Conservation (phyloP, 345 rosid genomes). For the Syzygium jambos region DNA sequence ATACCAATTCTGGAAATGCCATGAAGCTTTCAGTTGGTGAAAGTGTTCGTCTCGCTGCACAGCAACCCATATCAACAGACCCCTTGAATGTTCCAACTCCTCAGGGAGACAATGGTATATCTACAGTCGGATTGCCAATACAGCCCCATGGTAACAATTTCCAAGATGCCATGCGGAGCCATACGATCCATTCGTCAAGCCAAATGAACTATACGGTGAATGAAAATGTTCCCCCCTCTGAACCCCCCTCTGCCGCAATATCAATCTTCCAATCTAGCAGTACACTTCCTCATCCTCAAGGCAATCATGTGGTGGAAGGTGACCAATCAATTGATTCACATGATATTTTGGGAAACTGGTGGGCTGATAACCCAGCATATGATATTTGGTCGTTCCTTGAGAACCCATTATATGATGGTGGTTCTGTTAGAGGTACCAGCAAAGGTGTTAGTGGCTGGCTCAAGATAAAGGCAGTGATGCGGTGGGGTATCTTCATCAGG, state of each 20-base stretch:
- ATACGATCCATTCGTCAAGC: neutral
- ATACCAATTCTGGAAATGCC: neutral
- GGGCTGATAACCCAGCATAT: no score
- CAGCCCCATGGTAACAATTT: neutral
- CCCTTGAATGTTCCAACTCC: neutral
- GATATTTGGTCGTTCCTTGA: no score
- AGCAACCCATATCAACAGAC: neutral
- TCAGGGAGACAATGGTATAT: neutral
- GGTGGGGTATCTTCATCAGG: neutral
- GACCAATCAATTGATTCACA: no score
- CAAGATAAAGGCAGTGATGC: neutral
- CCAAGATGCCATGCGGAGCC: neutral
- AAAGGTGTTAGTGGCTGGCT: neutral
- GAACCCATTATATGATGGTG: neutral
- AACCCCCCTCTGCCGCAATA: neutral
- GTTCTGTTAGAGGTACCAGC: neutral
- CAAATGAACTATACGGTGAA: neutral
- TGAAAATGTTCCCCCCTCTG: neutral
- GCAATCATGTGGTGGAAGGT: neutral
- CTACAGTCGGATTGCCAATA: neutral
- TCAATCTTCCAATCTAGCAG: neutral
- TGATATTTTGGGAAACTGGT: no score
- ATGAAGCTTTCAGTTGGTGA: neutral
- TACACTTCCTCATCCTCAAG: neutral
- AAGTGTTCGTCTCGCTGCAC: fast-evolving